Evolutionary conservation across 805 yeast genomes (phyloP).

Genomic region (Yamadazyma akitaensis): DNA sequence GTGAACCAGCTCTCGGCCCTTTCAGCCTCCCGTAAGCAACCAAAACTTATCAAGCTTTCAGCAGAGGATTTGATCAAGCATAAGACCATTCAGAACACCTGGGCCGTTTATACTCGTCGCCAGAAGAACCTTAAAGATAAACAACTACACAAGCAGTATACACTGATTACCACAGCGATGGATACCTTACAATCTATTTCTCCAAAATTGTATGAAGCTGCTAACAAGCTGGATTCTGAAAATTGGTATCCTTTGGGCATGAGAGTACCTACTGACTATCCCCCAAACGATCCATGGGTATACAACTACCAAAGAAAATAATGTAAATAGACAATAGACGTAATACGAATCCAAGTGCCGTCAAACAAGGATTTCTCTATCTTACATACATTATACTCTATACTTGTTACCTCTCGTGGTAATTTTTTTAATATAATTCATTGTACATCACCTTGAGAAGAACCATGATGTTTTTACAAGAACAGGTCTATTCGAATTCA

Average conservation of each 20-base stretch:
- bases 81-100: constrained; percentile 75
- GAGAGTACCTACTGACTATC: constrained; percentile 86
- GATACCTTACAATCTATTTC: constrained; percentile 53
- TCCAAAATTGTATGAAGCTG: constrained; percentile 57
- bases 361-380: background rate
- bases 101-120: constrained; percentile 62
- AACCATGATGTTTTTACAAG: background rate
- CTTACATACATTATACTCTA: constrained; percentile 1
- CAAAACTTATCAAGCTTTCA: constrained; percentile 69
- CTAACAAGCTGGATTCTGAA: constrained; percentile 49
- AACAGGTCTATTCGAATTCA: constrained; percentile 2
- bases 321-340: background rate
- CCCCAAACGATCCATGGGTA: constrained; percentile 80
- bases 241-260: constrained; percentile 73
- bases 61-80: constrained; percentile 85
- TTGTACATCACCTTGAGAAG: too few species aligned
- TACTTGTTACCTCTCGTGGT: background rate
- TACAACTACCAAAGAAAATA: constrained; percentile 35
- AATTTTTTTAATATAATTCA: too few species aligned
- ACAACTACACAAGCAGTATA: constrained; percentile 57
- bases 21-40: constrained; percentile 85
- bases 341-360: background rate
- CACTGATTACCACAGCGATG: constrained; percentile 67
- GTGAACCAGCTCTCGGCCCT: constrained; percentile 71
- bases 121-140: constrained; percentile 39